Base-by-base conservation (phyloP, 2,329 filamentous ascomycete species). In the Elsinoe ampelina region DNA sequence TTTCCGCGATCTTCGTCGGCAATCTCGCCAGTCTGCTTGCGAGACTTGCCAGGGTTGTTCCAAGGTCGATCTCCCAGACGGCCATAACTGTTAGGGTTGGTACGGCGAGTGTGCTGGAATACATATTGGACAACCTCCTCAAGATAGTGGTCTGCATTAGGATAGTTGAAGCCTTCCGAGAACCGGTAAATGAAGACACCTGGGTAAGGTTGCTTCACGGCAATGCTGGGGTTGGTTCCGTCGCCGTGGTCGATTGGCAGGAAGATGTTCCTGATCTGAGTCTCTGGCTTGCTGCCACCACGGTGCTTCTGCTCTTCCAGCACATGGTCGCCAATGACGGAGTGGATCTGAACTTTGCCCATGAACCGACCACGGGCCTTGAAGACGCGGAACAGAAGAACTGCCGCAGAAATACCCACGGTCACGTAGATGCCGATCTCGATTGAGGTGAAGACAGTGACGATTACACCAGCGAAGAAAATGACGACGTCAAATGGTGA, bases 161-260 rank as follows among this genome's bases (percentile, higher is more conserved):
- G 89, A 66, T 97, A 98, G 72, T 93, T 95, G 78, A 95, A 95
- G 42, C 91, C 89, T 73, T 97, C 92, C 0, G 87, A 84, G 71
- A 95, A 96, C 43, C 92, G 84, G 75, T 95, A 97, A 66, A 97
- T 95, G 72, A 97, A 95, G 62, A 98, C 80, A 54, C 93, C 93
- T 0, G 92, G 92, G 65, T 93, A 89, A 0, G 93, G 91, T 56
- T 82, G 82, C 60, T 87, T 78, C n/a, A 95, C 77, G 10, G 86
- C 79, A 47, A 97, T 78, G 22, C 85, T 79, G 0, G 92, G 92
- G 69, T 97, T 97, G 1, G 89, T 90, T 30, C 92, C 92, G 68
- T 97, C 92, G n/a, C 78, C 77, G 68, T 95, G 89, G 64, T 88
- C 83, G 58, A 96, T 77, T 0, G 93, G 93, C 17, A 97, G 73